A percentile compares a stretch with the other conserved stretches of the same genome.
phyloP scores from a whole-genome alignment of 2,329 filamentous ascomycete species.

The Parastagonospora nodorum region DNA sequence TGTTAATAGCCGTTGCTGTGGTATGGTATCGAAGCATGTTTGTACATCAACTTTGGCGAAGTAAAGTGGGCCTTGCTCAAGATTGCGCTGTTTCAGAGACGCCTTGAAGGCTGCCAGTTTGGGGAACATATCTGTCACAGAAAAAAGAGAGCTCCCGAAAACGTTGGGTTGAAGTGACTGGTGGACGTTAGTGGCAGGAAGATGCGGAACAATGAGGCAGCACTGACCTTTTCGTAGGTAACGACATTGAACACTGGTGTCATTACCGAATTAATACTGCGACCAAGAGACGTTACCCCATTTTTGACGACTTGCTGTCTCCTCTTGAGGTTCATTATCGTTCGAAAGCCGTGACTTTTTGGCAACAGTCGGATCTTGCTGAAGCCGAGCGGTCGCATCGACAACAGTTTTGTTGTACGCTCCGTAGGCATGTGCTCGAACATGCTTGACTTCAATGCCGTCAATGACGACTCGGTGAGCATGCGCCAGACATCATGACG shows the following conservation, averaged over 20 bases:
- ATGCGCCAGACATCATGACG: conserved; percentile 89
- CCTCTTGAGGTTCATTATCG: conserved; percentile 84
- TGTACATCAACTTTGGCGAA: conserved; percentile 94
- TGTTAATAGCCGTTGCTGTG: conserved; percentile 73
- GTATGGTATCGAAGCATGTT: conserved; percentile 93
- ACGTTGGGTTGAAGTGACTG: conserved; percentile 53
- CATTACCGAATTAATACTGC: conserved; percentile 72
- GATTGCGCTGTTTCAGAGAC: conserved; percentile 46
- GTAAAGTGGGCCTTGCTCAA: conserved; percentile 61
- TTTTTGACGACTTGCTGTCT: conserved; percentile 60
- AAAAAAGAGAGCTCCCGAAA: conserved; percentile 82
- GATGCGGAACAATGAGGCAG: background rate
- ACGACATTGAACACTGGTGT: conserved; percentile 77
- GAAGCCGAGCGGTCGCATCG: conserved; percentile 70
- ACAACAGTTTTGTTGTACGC: conserved; percentile 63
- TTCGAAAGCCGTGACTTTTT: conserved; percentile 75
- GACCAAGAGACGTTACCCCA: conserved; percentile 61
- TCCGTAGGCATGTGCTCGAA: conserved; percentile 74
- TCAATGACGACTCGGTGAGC: conserved; percentile 74
- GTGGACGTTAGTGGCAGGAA: conserved; percentile 10
- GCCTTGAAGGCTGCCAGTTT: conserved; percentile 73
- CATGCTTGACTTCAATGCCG: conserved; percentile 69
- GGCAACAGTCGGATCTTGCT: conserved; percentile 82
- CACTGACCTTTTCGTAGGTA: conserved; percentile 73
- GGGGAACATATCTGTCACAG: conserved; percentile 77